Base-by-base conservation (phyloP, 305 asterid species). In the Solanum aculeatissimum region DNA sequence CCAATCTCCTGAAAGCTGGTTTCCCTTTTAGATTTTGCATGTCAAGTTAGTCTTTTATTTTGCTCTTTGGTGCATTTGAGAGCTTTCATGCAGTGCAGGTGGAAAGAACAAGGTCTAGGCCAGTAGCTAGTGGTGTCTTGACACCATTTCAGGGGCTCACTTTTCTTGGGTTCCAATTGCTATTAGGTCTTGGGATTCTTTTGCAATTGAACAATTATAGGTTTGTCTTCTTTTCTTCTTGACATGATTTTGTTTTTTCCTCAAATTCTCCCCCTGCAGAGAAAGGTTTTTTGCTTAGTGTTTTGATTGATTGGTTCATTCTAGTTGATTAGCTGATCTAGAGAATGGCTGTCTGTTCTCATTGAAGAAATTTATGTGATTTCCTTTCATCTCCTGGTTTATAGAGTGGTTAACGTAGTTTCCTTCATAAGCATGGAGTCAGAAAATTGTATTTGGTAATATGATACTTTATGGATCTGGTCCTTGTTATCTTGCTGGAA, bases 161-260 rank as follows among this genome's bases (percentile, higher is more conserved):
- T 87, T 95, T 93, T 89, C 98, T 96, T 85, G 97, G 94, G 54
- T 89, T 94, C 82, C 99, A 96, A 83, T 87, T 94, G 92, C 90
- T 93, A 83, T 86, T 96, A 88, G 99, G 99, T 57, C 91, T 94
- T 88, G 97, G 97, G 72, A 92, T 96, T 84, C 98, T 96, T 83
- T 87, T 94, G 83, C 99, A 94, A 83, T 92, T 95, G 66, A 95
- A 95, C 80, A 87, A 88, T 86, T 95, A 91, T 89, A 95, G 98
- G 98, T 95, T 84, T 62, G 88, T 88, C 54, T 58, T 53, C 12
- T 27, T 43, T 60, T 53, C 19, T 21, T 27, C 83, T 87, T 68
- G 23, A 63, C 27, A 63, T 27, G 19, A 45, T 63, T 82, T 68
- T 66, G 8, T 60, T 82, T 21, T 29, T 29, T 9, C 35, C 38